Evolutionary conservation across 164 flowering plant genomes (phyloP).

Genomic region (Houttuynia cordata): DNA sequence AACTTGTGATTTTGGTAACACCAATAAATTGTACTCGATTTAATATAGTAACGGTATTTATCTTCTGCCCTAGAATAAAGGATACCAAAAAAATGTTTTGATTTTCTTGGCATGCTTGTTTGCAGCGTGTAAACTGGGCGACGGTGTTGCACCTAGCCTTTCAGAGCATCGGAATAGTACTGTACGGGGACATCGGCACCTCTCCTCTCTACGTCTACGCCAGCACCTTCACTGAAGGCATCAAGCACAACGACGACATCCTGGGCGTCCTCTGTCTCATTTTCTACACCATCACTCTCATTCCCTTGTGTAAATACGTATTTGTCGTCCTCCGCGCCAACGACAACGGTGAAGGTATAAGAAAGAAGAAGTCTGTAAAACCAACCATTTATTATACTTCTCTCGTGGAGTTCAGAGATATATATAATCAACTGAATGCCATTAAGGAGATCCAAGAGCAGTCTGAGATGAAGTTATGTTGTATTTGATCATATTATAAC

Average conservation of each 20-base stretch:
- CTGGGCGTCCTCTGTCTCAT: conserved; percentile 59
- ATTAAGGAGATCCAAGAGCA: not conserved
- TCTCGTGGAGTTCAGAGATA: no score
- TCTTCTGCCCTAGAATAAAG: not conserved
- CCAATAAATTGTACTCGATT: no score
- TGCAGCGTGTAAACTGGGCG: conserved; percentile 25
- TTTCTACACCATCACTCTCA: conserved; percentile 52
- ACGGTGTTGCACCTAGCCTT: conserved; percentile 49
- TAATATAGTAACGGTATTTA: not conserved
- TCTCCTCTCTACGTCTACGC: conserved; percentile 67
- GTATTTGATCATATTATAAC: no score
- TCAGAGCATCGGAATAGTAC: conserved; percentile 57
- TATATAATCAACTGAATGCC: no score
- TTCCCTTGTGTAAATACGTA: conserved; percentile 63
- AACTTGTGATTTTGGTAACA: no score
- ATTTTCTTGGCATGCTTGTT: no score
- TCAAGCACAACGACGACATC: conserved; percentile 50
- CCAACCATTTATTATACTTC: no score
- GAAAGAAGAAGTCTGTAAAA: not conserved
- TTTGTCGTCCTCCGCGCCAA: conserved; percentile 64
- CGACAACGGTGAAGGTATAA: conserved; percentile 70
- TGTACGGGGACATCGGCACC: conserved; percentile 79
- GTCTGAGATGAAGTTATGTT: no score
- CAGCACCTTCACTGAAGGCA: conserved; percentile 45
- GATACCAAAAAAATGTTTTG: no score